phyloP scores from a whole-genome alignment of 2,329 filamentous ascomycete species.

The Meredithiella fracta region DNA sequence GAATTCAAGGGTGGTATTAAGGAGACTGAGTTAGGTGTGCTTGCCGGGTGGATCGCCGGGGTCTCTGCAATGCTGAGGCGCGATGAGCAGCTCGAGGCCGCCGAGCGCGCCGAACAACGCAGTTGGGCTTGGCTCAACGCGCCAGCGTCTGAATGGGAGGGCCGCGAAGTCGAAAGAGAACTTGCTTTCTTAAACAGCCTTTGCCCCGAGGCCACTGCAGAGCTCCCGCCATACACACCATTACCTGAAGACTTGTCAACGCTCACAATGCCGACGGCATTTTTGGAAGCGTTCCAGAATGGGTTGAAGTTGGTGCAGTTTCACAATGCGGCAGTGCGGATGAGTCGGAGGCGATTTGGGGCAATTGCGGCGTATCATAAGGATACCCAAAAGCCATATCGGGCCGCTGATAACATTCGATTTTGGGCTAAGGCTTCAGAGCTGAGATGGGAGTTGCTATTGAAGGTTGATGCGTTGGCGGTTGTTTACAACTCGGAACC shows the following conservation, averaged over 20 bases:
- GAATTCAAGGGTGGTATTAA: slow-evolving; percentile 73
- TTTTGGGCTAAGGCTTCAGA: slow-evolving; percentile 96
- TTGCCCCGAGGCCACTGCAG: slow-evolving; percentile 22
- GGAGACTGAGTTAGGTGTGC: slow-evolving; percentile 57
- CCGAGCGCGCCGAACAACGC: slow-evolving; percentile 52
- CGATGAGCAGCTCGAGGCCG: slow-evolving; percentile 62
- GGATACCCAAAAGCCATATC: slow-evolving; percentile 90
- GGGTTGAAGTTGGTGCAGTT: slow-evolving; percentile 69
- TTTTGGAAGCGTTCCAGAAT: slow-evolving; percentile 57
- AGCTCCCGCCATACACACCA: slow-evolving; percentile 49
- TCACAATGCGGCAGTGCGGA: slow-evolving; percentile 76
- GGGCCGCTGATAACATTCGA: slow-evolving; percentile 79
- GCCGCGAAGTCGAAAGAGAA: slow-evolving; percentile 61
- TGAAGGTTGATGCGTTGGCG: slow-evolving; percentile 72
- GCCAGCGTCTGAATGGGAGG: slow-evolving; percentile 49
- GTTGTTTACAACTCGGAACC: slow-evolving; percentile 60
- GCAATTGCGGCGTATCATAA: slow-evolving; percentile 77
- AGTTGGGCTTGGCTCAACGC: slow-evolving; percentile 64
- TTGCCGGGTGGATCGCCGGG: slow-evolving; percentile 62
- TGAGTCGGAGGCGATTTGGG: slow-evolving; percentile 74
- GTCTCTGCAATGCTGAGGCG: slow-evolving; percentile 60
- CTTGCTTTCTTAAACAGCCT: slow-evolving; percentile 67
- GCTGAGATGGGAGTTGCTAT: slow-evolving; percentile 73
- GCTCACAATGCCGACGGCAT: slow-evolving; percentile 46
- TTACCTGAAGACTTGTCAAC: slow-evolving; percentile 13